A percentile compares a stretch with the other conserved stretches of the same genome.
These are phyloP conservation scores for Penicillium sp. DNA, from an alignment of 2,329 filamentous ascomycete species.

Conservation along the genomic window DNA sequence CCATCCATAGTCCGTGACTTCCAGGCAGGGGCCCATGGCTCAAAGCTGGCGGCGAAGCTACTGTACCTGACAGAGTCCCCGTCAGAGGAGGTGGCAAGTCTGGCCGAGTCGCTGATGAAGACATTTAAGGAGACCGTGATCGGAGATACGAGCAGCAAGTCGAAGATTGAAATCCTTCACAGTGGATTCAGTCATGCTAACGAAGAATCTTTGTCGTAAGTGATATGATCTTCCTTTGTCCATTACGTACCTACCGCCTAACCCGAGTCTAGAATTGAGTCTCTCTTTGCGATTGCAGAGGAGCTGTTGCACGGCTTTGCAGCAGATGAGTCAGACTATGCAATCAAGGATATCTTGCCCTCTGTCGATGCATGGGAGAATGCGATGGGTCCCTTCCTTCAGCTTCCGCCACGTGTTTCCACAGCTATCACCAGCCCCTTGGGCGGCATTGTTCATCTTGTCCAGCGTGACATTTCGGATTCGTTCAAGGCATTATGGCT, in stretches of 20 bases:
- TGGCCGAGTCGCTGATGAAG: conserved; percentile 43
- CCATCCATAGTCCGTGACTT: conserved; percentile 52
- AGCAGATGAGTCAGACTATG: conserved; percentile 35
- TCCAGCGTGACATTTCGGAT: conserved; percentile 46
- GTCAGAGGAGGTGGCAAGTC: conserved; percentile 57
- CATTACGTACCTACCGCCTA: conserved; percentile 21
- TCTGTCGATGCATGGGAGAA: conserved; percentile 68
- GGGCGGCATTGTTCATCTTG: conserved; percentile 72
- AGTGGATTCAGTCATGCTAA: conserved; percentile 56
- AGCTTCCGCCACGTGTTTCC: conserved; percentile 56
- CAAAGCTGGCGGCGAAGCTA: conserved; percentile 58
- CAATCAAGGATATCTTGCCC: conserved; percentile 64
- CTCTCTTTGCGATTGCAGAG: conserved; percentile 61
- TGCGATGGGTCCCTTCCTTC: conserved; percentile 62
- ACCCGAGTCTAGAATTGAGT: conserved; percentile 57
- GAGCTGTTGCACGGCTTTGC: conserved; percentile 52
- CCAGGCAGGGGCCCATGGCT: conserved; percentile 53
- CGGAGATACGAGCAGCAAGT: conserved; percentile 50
- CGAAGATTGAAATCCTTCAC: conserved; percentile 60
- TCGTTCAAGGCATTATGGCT: conserved; percentile 33
- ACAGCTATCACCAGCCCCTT: conserved; percentile 76
- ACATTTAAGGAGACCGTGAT: conserved; percentile 45
- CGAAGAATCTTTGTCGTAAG: conserved; percentile 54
- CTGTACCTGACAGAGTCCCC: conserved; percentile 61
- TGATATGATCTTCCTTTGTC: conserved; percentile 17